A percentile compares a stretch with the other conserved stretches of the same genome.
phyloP scores from a whole-genome alignment of 176 grass and related monocot species.

The Phyllostachys edulis region DNA sequence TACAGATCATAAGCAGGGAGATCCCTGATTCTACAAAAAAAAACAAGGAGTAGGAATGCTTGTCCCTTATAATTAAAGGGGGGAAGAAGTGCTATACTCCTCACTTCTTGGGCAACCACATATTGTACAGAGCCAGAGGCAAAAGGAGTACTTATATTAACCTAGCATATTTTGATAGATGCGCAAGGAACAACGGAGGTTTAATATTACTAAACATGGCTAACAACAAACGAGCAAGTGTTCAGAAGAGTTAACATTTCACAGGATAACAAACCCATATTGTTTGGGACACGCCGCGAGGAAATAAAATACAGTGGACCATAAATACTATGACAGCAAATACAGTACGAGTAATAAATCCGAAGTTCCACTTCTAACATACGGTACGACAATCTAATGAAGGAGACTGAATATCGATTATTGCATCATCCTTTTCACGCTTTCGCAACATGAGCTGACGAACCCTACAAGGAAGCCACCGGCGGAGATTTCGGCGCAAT shows the following conservation, averaged over 20 bases:
- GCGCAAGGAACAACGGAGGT: neutral
- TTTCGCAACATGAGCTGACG: slow-evolving; percentile 32
- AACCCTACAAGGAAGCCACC: slow-evolving; percentile 36
- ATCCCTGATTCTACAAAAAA: neutral
- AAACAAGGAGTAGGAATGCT: neutral
- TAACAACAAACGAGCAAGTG: neutral
- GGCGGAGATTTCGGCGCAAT: slow-evolving; percentile 29
- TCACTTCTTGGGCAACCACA: neutral
- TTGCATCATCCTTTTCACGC: slow-evolving; percentile 39
- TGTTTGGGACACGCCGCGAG: neutral
- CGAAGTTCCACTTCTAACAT: slow-evolving; percentile 34
- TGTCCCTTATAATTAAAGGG: neutral
- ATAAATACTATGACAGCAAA: slow-evolving; percentile 37
- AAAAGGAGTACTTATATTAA: neutral
- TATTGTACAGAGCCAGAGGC: neutral
- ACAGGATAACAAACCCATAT: slow-evolving; percentile 23
- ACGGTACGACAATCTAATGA: slow-evolving; percentile 38
- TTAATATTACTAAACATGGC: slow-evolving; percentile 21
- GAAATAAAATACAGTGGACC: slow-evolving; percentile 44
- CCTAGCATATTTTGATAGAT: neutral
- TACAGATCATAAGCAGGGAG: neutral
- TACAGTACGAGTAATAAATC: slow-evolving; percentile 44
- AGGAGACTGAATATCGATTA: slow-evolving; percentile 31
- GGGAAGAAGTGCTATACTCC: neutral
- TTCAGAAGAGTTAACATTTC: slow-evolving; percentile 3